A percentile compares a stretch with the other conserved stretches of the same genome.
Evolutionary conservation across 192 early-diverging fungal species (phyloP).

Genomic region (Paraglomus brasilianum): DNA sequence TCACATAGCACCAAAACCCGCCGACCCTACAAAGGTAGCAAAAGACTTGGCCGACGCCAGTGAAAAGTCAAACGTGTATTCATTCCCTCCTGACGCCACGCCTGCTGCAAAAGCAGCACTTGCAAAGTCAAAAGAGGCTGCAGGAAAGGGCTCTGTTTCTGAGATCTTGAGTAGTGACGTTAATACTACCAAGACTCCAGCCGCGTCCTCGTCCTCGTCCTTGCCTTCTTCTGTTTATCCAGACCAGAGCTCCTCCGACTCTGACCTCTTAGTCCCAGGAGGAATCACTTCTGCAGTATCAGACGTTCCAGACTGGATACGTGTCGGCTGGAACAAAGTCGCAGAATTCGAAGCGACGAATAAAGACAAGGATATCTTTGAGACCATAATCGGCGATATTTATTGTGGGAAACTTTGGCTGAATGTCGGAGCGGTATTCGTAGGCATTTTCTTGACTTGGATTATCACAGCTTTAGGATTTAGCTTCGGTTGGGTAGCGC

Average conservation of each 20-base stretch:
- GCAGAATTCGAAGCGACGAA: not conserved
- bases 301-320: constrained; percentile 21
- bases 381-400: constrained; percentile 14
- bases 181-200: not conserved
- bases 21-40: too few species aligned
- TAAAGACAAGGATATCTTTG: constrained; percentile 6
- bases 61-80: not conserved
- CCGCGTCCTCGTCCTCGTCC: not conserved
- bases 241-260: not conserved
- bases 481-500: constrained; percentile 22
- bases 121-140: not conserved
- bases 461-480: constrained; percentile 21
- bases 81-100: constrained; percentile 4
- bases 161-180: not conserved
- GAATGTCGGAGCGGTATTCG: constrained; percentile 23
- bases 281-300: constrained; percentile 4
- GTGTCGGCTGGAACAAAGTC: constrained; percentile 23
- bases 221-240: not conserved
- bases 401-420: constrained; percentile 28
- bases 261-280: constrained; percentile 2
- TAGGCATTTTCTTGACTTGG: constrained; percentile 13
- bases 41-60: not conserved
- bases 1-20: too few species aligned
- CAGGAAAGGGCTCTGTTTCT: too few species aligned
- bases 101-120: constrained; percentile 22